Evolutionary conservation across 176 grass and related monocot genomes (phyloP), one percentile per base, ranked within the genome.

Genomic region (Bromus sterilis): DNA sequence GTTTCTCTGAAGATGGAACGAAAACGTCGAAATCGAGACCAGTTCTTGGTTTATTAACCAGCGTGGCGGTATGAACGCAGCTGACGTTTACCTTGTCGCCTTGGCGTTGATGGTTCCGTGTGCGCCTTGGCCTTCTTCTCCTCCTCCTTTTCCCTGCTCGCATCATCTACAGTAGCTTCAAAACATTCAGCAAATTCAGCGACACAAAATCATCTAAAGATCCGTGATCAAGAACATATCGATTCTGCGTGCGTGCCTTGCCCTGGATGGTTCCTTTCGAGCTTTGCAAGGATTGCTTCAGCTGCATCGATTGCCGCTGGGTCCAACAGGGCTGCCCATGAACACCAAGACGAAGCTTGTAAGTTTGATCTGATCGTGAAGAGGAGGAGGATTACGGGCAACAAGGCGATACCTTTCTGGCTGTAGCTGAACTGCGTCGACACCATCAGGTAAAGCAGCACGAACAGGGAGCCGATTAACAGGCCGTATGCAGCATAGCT

Each of bases 401-500:
- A 34, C 4, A 55, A 48, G 35, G 40, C 31, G 12, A 68, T 39
- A 92, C 90, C 90, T 33, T 72, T 79, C 4, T 84, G 79, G 76
- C 15, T 76, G 61, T 80, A 83, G 57, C 74, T 87, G 11, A 58
- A 73, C 75, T 83, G 83, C 24, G 63, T 79, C 2, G 75, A 77
- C 15, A 77, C 40, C 25, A 79, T 83, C 66, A 89, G 40, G 82
- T 77, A 89, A 25, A 88, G 33, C 0, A 89, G 74, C 60, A 87
- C 49, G 15, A 91, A 20, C 42, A 91, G 36, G 79, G 63, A 58
- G 70, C 77, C 85, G 1, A 91, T 36, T 4, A 85, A 64, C 20
- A 91, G 74, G 37, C 85, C 81, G 76, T 70, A 84, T 7, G 76
- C 70, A 41, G 82, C 69, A 65, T 82, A 88, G 60, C 32, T 87